Evolutionary conservation across 352 stramenopile species (phyloP), one percentile per base, ranked within the genome.

Genomic region (Salisapilia sapeloensis): DNA sequence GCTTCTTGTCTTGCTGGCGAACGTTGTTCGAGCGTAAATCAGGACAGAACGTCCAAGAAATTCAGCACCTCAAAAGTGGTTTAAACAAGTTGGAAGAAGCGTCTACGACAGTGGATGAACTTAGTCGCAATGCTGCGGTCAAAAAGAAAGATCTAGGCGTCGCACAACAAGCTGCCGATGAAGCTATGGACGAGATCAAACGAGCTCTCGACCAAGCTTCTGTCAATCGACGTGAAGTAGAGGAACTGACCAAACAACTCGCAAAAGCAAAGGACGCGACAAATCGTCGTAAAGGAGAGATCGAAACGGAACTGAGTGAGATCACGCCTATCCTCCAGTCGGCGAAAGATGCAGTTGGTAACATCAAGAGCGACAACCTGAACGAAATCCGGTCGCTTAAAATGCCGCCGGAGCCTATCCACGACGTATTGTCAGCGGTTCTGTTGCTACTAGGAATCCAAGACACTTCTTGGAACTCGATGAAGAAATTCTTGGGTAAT

Each of bases 401-500:
- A 40, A 96, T 94, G 61, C 91, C 91, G 0, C 91, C 91, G 0
- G 81, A 96, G 45, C 77, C 91, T 0, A 96, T 97, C 43, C 76
- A 90, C 19, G 89, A 97, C 35, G 89, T 97, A 16, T 56, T 97
- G 15, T 90, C 70, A 15, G 92, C 87, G 0, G 90, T 97, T 13
- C 58, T 97, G 1, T 96, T 96, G 82, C 50, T 97, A 6, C 52
- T 97, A 2, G 91, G 91, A 8, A 96, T 97, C 29, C 70, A 94
- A 17, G 92, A 97, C 43, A 94, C 84, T 11, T 95, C 81, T 1
- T 97, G 92, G 92, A 85, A 94, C 38, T 93, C 72, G 9, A 97
- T 97, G 87, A 97, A 97, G 44, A 94, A 94, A 44, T 97, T 97
- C 40, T 45, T 97, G 1, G 82, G 87, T 2, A 95, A 96, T 34